A percentile compares a stretch with the other conserved stretches of the same genome.
Conservation (phyloP, 106 monocot genomes). For the Xerophyta viscosa region DNA sequence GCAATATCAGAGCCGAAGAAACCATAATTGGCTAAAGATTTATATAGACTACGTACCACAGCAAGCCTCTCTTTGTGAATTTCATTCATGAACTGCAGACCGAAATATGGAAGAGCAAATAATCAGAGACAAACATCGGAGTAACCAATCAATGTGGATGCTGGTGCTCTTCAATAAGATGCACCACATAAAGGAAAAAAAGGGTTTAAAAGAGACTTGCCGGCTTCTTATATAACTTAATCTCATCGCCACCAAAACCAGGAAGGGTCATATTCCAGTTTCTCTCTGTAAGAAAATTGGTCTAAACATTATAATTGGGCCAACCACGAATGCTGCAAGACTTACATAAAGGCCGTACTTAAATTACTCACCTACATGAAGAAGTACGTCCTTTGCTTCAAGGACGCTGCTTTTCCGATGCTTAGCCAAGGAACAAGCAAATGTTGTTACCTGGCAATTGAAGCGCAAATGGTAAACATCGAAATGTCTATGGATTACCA, state of each 20-base stretch:
- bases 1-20: neutral
- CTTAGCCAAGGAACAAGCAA: constrained; percentile 89
- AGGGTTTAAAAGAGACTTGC: constrained; percentile 22
- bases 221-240: constrained; percentile 84
- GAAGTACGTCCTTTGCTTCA: constrained; percentile 92
- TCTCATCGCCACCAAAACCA: constrained; percentile 93
- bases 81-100: constrained; percentile 62
- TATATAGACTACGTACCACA: constrained; percentile 41
- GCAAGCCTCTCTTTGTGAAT: constrained; percentile 93
- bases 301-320: neutral
- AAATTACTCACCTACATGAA: constrained; percentile 67
- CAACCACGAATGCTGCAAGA: neutral
- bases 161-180: too few species aligned
- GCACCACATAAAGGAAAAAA: too few species aligned
- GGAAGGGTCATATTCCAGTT: constrained; percentile 88
- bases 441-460: constrained; percentile 53
- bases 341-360: neutral
- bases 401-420: constrained; percentile 79
- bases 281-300: constrained; percentile 49
- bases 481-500: too few species aligned
- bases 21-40: too few species aligned
- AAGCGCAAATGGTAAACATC: neutral
- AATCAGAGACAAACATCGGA: too few species aligned
- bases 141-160: too few species aligned
- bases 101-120: constrained; percentile 5